Base-by-base conservation (phyloP, 345 rosid genomes). In the Litchi chinensis region DNA sequence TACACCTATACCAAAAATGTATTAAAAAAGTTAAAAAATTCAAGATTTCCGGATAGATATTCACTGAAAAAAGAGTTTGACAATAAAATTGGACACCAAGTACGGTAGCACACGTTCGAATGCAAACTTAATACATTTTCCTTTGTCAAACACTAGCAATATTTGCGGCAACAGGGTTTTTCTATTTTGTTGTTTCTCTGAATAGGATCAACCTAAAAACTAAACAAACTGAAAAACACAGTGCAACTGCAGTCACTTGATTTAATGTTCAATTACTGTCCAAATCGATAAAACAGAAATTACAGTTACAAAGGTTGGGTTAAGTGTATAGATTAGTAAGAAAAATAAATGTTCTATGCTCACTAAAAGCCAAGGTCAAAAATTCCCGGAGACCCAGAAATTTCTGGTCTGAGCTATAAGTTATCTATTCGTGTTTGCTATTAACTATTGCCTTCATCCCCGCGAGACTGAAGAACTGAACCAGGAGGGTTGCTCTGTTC, bases 401-500 rank as follows among this genome's bases (percentile, higher is more conserved):
- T 63, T 65, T 71, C 19, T 71, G 75, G 62, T 71, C 77, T 37
- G 22, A 65, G 43, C 73, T 67, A 6, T 0, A 22, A 21, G 54
- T 10, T 3, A 16, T 7, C 18, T 48, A 48, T 46, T 13, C 41
- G 40, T 67, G 67, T 70, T 40, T 18, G n/a, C 69, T 65, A 52
- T 65, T 72, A 90, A 65, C 87, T 77, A 75, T 73, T 83, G 40
- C 82, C 87, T 57, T 89, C 93, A 5, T 79, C 87, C 28, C 76
- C 87, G 3, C 10, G 79, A 5, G 91, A 69, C 62, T 74, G 82
- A 41, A 28, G 82, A 46, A 60, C 79, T 2, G 84, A 83, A 22
- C 69, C 76, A 6, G 86, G 1, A n/a, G 65, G 76, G 77, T 82
- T 85, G 79, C 65, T 79, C 77, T 88, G 87, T 75, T 91, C 93